Evolutionary conservation across 345 rosid genomes (phyloP).

Genomic region (Turritis glabra): DNA sequence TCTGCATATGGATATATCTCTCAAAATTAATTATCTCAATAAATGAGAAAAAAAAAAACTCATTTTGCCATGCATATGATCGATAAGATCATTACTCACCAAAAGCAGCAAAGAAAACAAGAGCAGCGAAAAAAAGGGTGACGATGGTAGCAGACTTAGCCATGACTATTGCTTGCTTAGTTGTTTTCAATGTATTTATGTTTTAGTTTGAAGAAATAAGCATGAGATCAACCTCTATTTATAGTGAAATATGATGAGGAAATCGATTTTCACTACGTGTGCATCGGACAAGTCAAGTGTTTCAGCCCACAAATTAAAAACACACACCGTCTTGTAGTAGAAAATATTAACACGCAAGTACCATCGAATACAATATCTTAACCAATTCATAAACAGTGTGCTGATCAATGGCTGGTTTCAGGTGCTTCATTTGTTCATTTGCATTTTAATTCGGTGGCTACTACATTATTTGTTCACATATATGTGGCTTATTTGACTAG

Average conservation of each 20-base stretch:
- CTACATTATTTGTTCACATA: too few species aligned
- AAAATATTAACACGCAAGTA: not conserved
- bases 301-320: not conserved
- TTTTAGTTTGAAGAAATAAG: not conserved
- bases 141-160: not conserved
- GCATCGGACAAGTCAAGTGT: not conserved
- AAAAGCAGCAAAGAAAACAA: not conserved
- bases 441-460: too few species aligned
- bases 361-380: too few species aligned
- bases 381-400: too few species aligned
- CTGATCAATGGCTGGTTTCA: too few species aligned
- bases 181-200: not conserved
- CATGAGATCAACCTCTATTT: not conserved
- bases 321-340: not conserved
- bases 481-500: too few species aligned
- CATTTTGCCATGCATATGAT: not conserved
- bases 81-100: slow-evolving; percentile 5
- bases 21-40: not conserved
- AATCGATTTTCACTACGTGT: not conserved
- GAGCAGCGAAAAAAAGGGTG: not conserved
- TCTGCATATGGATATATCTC: not conserved
- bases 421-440: too few species aligned
- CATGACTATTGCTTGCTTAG: not conserved
- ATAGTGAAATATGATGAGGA: not conserved
- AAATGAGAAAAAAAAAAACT: not conserved